Evolutionary conservation across 2,329 filamentous ascomycete species (phyloP).

Genomic region (Cyclaneusma minus): DNA sequence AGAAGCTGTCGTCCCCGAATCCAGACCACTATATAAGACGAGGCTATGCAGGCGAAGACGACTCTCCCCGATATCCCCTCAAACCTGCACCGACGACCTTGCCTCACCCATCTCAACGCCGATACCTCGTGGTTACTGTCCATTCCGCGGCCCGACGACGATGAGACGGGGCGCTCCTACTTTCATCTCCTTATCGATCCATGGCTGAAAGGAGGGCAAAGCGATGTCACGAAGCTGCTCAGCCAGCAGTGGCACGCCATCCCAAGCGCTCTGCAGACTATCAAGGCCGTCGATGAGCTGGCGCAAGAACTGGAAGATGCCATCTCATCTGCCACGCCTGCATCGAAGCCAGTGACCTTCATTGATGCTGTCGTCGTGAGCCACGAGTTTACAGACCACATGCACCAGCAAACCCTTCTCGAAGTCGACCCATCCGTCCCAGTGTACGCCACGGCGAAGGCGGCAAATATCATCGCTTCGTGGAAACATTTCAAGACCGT

Average conservation of each 20-base stretch:
- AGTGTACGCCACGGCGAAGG: conserved; percentile 43
- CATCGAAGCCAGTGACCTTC: conserved; percentile 18
- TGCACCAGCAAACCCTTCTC: conserved; percentile 42
- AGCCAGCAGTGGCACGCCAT: conserved; percentile 47
- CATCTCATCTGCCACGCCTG: neutral
- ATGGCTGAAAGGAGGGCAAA: conserved; percentile 47
- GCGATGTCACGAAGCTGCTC: conserved; percentile 48
- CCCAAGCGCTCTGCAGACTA: conserved; percentile 34
- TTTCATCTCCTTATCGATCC: conserved; percentile 53
- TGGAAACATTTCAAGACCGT: conserved; percentile 46
- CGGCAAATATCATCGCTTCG: conserved; percentile 35
- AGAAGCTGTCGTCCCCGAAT: too few relatives aligned
- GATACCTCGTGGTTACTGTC: conserved; percentile 55
- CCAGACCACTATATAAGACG: too few relatives aligned
- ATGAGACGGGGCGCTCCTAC: conserved; percentile 28
- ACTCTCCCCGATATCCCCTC: conserved; percentile 21
- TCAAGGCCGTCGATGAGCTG: conserved; percentile 36
- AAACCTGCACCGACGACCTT: conserved; percentile 30
- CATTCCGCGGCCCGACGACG: conserved; percentile 32
- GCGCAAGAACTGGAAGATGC: conserved; percentile 31
- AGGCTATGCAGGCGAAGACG: too few relatives aligned
- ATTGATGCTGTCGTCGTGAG: conserved; percentile 45
- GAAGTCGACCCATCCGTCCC: conserved; percentile 37
- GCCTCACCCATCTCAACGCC: conserved; percentile 50
- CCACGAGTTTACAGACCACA: conserved; percentile 57